phyloP scores from a whole-genome alignment of 805 yeast genomes.

The Pichia membranifaciens region DNA sequence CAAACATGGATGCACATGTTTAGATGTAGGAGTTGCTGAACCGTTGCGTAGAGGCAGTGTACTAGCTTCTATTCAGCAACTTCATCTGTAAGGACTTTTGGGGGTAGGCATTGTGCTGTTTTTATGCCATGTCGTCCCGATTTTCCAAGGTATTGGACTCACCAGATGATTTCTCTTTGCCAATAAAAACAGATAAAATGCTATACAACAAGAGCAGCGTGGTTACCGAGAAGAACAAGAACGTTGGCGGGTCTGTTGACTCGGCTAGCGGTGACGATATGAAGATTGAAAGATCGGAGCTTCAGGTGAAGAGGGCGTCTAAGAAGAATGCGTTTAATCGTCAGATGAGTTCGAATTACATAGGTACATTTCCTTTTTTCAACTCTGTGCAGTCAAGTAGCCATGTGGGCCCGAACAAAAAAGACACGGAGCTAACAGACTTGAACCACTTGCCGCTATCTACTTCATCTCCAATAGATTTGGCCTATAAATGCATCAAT shows the following conservation, averaged over 20 bases:
- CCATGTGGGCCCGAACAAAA: slow-evolving; percentile 20
- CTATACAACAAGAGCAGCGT: no score
- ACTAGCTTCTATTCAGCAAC: no score
- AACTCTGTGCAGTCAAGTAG: slow-evolving; percentile 3
- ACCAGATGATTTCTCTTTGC: not conserved
- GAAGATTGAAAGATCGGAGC: slow-evolving; percentile 21
- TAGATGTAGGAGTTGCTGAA: no score
- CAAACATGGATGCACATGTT: no score
- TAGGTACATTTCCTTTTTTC: slow-evolving; percentile 7
- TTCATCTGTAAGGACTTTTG: no score
- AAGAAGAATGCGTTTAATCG: slow-evolving; percentile 11
- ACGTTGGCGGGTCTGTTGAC: not conserved
- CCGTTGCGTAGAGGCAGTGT: no score
- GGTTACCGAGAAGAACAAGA: not conserved
- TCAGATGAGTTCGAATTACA: slow-evolving; percentile 6
- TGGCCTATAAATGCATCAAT: slow-evolving; percentile 61
- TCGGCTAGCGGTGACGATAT: slow-evolving; percentile 9
- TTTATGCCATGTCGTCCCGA: slow-evolving; percentile 23
- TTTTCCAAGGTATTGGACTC: slow-evolving; percentile 23
- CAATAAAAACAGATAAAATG: no score
- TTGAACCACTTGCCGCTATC: slow-evolving; percentile 45
- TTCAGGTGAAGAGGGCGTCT: slow-evolving; percentile 27
- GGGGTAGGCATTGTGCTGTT: no score
- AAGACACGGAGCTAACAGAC: slow-evolving; percentile 5
- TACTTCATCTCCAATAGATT: slow-evolving; percentile 44